Evolutionary conservation across 768 basidiomycete genomes (phyloP).

Genomic region (Ramaria rubella): DNA sequence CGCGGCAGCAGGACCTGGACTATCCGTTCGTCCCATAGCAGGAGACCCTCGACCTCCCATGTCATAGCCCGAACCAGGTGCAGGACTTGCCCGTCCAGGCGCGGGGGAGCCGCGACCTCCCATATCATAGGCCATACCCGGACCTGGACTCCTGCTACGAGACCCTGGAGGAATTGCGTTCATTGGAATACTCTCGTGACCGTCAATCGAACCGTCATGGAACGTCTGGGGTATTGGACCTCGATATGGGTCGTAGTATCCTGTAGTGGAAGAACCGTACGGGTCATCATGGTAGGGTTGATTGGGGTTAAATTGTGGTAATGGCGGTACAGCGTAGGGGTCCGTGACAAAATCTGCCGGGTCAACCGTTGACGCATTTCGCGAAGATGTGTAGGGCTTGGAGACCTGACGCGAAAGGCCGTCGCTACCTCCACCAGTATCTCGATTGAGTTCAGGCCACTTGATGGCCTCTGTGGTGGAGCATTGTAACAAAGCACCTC

Average conservation of each 20-base stretch:
- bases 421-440: not conserved
- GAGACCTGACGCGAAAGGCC: slow-evolving; percentile 10
- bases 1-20: slow-evolving; percentile 33
- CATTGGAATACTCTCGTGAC: slow-evolving; percentile 67
- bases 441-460: slow-evolving; percentile 75
- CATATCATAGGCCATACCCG: slow-evolving; percentile 6
- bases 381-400: slow-evolving; percentile 11
- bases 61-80: slow-evolving; percentile 8
- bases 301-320: slow-evolving; percentile 75
- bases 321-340: slow-evolving; percentile 77
- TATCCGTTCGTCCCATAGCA: slow-evolving; percentile 27
- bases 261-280: slow-evolving; percentile 27
- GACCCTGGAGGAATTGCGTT: slow-evolving; percentile 27
- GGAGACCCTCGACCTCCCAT: slow-evolving; percentile 17
- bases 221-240: slow-evolving; percentile 68
- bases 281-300: slow-evolving; percentile 75
- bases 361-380: slow-evolving; percentile 13
- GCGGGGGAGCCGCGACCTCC: slow-evolving; percentile 19
- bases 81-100: slow-evolving; percentile 26
- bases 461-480: slow-evolving; percentile 66
- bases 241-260: slow-evolving; percentile 75
- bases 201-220: slow-evolving; percentile 31
- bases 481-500: not conserved
- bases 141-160: slow-evolving; percentile 15
- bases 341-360: slow-evolving; percentile 35